phyloP scores from a whole-genome alignment of 306 rosid species.

The Vigna mungo region DNA sequence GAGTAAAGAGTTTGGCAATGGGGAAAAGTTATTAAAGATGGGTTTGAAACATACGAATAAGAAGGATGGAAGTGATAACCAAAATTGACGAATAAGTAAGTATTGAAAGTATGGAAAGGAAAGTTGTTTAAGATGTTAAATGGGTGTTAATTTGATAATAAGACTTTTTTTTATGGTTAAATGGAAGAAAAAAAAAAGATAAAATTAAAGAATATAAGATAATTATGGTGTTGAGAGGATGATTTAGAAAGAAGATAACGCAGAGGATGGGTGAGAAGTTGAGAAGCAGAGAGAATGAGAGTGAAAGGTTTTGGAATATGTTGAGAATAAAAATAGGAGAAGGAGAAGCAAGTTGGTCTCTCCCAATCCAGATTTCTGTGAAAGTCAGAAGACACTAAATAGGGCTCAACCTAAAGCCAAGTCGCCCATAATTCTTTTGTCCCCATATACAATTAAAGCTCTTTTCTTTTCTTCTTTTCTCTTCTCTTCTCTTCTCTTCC shows the following conservation, averaged over 20 bases:
- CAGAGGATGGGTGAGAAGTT: slow-evolving; percentile 44
- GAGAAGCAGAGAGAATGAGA: slow-evolving; percentile 41
- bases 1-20: neutral
- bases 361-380: slow-evolving; percentile 42
- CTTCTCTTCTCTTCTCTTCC: too few relatives aligned
- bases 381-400: slow-evolving; percentile 48
- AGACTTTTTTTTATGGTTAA: too few relatives aligned
- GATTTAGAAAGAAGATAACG: slow-evolving; percentile 17
- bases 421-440: slow-evolving; percentile 68
- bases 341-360: slow-evolving; percentile 47
- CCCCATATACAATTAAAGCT: slow-evolving; percentile 16
- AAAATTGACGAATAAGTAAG: neutral
- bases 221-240: too few relatives aligned
- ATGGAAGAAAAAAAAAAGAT: too few relatives aligned
- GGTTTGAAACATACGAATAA: neutral
- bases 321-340: neutral
- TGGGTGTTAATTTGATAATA: neutral
- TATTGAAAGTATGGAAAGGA: too few relatives aligned
- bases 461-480: too few relatives aligned
- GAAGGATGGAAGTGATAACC: neutral
- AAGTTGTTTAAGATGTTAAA: neutral
- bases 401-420: slow-evolving; percentile 50
- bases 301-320: slow-evolving; percentile 15
- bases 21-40: neutral
- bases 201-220: too few relatives aligned